Conservation (phyloP, 73 alveolate genomes). For the Symbiodinium pilosum region DNA sequence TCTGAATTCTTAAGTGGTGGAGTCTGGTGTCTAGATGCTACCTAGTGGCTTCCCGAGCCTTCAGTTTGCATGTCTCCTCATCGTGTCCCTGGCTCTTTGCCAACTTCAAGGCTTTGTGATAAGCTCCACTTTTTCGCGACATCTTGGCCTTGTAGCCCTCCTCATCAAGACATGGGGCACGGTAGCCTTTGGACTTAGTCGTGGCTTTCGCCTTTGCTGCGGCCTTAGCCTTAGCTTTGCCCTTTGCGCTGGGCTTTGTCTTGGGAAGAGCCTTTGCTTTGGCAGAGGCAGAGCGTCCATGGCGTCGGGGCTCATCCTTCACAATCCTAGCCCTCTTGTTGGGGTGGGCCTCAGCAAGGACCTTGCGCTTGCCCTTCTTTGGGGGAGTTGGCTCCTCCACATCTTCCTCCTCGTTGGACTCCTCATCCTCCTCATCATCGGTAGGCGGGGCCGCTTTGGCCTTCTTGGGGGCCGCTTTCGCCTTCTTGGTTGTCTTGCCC, state of each 20-base stretch:
- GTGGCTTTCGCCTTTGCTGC: background rate
- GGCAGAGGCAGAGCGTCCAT: background rate
- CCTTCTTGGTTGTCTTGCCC: no score
- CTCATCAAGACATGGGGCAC: background rate
- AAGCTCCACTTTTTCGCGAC: background rate
- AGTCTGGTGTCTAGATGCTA: background rate
- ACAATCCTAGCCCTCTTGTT: no score
- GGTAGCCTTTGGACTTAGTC: background rate
- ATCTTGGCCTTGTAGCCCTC: background rate
- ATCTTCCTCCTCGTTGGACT: no score
- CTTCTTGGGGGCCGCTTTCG: no score
- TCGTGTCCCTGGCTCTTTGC: background rate
- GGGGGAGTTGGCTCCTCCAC: background rate
- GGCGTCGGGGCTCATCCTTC: background rate
- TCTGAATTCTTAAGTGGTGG: no score
- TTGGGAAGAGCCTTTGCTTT: background rate
- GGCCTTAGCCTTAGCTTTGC: background rate
- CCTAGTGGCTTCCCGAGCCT: background rate
- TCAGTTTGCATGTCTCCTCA: background rate
- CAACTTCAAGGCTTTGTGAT: background rate
- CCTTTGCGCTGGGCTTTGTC: background rate
- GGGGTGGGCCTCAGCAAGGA: no score
- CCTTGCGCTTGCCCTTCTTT: no score
- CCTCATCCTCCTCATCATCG: no score
- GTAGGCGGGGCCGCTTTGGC: background rate